Percentiles rank a stretch among this genome's conserved stretches.
These are phyloP conservation scores for Kluyveromyces wickerhamii DNA, from an alignment of 805 yeast species.

Conservation along the genomic window DNA sequence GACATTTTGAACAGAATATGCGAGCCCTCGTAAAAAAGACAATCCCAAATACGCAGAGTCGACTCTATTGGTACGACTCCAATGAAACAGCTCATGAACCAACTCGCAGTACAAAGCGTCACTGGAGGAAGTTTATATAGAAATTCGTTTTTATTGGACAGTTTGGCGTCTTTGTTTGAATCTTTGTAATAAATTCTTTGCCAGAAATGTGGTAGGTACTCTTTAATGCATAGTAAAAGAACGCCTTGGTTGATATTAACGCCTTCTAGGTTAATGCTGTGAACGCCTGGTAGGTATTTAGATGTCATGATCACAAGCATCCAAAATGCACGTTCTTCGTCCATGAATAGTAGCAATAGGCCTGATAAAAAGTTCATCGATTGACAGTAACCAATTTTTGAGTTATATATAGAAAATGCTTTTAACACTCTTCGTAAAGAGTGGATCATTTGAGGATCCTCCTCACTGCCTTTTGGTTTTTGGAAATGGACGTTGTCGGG, in stretches of 20 bases:
- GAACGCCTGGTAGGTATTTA: conserved; percentile 81
- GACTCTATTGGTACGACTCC: conserved; percentile 87
- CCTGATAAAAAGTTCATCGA: conserved; percentile 91
- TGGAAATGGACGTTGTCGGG: conserved; percentile 88
- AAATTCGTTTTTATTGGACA: conserved; percentile 34
- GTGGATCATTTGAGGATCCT: conserved; percentile 58
- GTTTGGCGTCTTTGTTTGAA: conserved; percentile 1
- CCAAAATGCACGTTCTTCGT: conserved; percentile 91
- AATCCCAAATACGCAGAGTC: conserved; percentile 88
- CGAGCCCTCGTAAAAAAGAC: conserved; percentile 86
- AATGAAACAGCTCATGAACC: conserved; percentile 98
- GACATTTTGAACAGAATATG: conserved; percentile 78
- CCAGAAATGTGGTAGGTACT: conserved; percentile 82
- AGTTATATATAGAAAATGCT: conserved; percentile 80
- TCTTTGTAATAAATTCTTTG: conserved; percentile 15
- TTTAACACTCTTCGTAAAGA: conserved; percentile 72
- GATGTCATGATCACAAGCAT: conserved; percentile 89
- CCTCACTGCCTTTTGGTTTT: conserved; percentile 25
- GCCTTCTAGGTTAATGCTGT: conserved; percentile 83
- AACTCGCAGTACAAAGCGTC: conserved; percentile 87
- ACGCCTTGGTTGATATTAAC: conserved; percentile 95
- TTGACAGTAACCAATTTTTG: conserved; percentile 93
- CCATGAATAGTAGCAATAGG: conserved; percentile 70
- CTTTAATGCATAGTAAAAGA: conserved; percentile 74
- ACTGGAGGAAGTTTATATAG: conserved; percentile 79